These are phyloP conservation scores for Takakia lepidozioides DNA, from an alignment of 225 moss, liverwort and hornwort species.

Conservation along the genomic window DNA sequence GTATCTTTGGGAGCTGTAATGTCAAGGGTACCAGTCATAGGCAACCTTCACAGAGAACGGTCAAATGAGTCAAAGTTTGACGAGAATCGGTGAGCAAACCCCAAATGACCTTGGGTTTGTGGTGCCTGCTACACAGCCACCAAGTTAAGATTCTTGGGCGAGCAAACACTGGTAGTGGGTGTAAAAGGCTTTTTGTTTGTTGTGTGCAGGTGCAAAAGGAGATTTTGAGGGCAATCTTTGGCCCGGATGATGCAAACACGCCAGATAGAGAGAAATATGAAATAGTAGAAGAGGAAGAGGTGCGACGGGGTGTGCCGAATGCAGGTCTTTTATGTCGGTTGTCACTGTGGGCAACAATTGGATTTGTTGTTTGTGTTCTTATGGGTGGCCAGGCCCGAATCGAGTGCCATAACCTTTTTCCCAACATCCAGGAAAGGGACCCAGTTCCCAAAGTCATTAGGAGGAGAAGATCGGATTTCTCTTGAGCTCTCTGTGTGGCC, in stretches of 20 bases:
- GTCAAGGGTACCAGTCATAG: too few species aligned
- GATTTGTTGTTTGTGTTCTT: conserved; percentile 33
- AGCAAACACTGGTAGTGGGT: too few species aligned
- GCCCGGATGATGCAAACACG: conserved; percentile 44
- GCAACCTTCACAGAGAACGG: too few species aligned
- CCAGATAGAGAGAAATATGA: conserved; percentile 46
- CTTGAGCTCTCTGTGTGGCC: too few species aligned
- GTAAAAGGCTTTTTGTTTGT: too few species aligned
- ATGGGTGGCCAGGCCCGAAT: conserved; percentile 30
- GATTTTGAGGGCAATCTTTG: conserved; percentile 35
- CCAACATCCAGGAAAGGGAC: conserved; percentile 44
- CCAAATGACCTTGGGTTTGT: too few species aligned
- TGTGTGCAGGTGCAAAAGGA: conserved; percentile 37
- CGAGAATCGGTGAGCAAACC: too few species aligned
- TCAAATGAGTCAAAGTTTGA: too few species aligned
- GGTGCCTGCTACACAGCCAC: too few species aligned
- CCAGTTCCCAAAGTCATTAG: conserved; percentile 49
- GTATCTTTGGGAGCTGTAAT: too few species aligned
- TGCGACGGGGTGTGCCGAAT: conserved; percentile 22
- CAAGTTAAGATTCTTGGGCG: too few species aligned
- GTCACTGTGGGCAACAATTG: conserved; percentile 45
- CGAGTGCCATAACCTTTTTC: conserved; percentile 30
- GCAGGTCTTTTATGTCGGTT: conserved; percentile 38
- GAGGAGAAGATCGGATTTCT: conserved; percentile 11
- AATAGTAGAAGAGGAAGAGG: conserved; percentile 38